phyloP scores from a whole-genome alignment of 2,329 filamentous ascomycete species.

The Ceratocystis cacaofunesta region DNA sequence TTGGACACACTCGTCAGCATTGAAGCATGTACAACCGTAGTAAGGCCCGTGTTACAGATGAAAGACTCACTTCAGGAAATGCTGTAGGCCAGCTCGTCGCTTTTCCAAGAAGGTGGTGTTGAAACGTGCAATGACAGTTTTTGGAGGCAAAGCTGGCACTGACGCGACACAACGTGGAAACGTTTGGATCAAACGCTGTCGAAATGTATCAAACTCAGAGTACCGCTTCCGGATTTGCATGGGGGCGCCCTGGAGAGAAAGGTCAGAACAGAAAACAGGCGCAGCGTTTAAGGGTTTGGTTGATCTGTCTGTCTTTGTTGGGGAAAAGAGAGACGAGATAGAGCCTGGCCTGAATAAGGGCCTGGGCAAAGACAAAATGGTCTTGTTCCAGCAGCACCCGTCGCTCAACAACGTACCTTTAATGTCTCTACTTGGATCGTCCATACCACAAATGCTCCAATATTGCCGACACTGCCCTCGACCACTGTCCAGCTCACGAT shows the following conservation, averaged over 20 bases:
- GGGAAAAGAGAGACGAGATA: not conserved
- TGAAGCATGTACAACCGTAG: not conserved
- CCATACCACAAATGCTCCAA: conserved; percentile 92
- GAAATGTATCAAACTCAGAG: conserved; percentile 82
- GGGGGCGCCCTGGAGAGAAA: conserved; percentile 36
- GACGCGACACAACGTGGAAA: conserved; percentile 75
- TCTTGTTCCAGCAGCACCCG: not conserved
- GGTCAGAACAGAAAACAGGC: not conserved
- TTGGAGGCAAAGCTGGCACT: conserved; percentile 81
- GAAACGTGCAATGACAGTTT: conserved; percentile 80
- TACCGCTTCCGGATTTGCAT: conserved; percentile 61
- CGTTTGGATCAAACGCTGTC: conserved; percentile 55
- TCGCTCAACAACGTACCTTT: conserved; percentile 40
- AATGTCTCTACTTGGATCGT: conserved; percentile 79
- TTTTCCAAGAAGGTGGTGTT: conserved; percentile 73
- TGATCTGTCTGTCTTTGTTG: not conserved
- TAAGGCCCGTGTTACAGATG: too few relatives aligned
- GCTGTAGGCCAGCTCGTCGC: conserved; percentile 66
- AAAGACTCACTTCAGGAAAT: conserved; percentile 71
- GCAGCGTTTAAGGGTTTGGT: not conserved
- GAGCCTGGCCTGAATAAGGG: too few relatives aligned
- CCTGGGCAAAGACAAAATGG: not conserved
- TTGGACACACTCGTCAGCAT: not conserved
- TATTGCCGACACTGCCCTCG: conserved; percentile 40
- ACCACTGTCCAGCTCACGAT: conserved; percentile 43